Evolutionary conservation across 352 stramenopile species (phyloP), one percentile per base, ranked within the genome.

Genomic region (Phytophthora ohioensis): DNA sequence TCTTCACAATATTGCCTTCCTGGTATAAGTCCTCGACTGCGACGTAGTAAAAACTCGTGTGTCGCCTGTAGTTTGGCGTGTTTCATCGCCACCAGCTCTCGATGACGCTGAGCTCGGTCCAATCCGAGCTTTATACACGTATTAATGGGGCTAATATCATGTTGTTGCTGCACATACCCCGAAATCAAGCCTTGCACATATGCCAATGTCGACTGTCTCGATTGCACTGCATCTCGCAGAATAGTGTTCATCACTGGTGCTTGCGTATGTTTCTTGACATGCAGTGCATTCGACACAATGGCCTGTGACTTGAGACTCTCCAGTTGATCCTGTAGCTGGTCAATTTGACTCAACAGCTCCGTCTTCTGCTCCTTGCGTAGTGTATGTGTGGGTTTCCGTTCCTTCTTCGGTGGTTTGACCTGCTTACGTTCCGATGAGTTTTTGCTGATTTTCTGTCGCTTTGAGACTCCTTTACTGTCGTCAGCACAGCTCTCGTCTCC

Each of bases 61-160:
- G 67, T 66, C 2, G 49, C 38, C 15, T 62, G 32, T n/a, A 82
- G 53, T 32, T 73, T 78, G 8, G 45, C 34, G 0, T 62, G 41
- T 13, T 78, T 77, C 12, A 73, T 68, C 0, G 53, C 64, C 5
- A 80, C 54, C 5, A 83, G 58, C 36, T 69, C 51, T 17, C 61
- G 17, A 32, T 78, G 75, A 0, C 78, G 73, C 49, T 79, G 54
- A 5, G 32, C 34, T 0, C 51, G 66, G 30, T 82, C 76, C 34
- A 63, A n/a, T 0, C 60, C 55, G 1, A 86, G 54, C 15, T 73
- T 62, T 52, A 86, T 82, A 21, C 63, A 65, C 8, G 56, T 75
- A 49, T 82, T 78, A 21, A 82, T 71, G 1, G 78, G 78, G 45
- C 60, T 86, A 32, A 74, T 66, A 27, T 75, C 58, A 27, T 82